Evolutionary conservation across 169 alveolate genomes (phyloP).

Genomic region (Theileria luwenshuni): DNA sequence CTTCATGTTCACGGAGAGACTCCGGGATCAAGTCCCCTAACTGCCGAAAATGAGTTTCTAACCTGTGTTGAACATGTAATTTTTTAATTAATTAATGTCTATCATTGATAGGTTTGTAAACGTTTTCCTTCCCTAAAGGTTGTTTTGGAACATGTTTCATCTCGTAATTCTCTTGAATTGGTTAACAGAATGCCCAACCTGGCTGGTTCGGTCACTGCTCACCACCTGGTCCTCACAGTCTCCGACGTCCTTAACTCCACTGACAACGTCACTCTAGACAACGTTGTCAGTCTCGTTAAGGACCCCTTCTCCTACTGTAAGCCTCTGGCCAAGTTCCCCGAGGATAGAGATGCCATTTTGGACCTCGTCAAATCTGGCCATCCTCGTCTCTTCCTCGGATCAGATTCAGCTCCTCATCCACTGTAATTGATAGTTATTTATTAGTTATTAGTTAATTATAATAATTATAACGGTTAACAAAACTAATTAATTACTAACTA

Average conservation of each 20-base stretch:
- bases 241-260: conserved; percentile 38
- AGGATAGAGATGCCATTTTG: conserved; percentile 68
- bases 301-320: conserved; percentile 76
- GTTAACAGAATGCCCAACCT: conserved; percentile 65
- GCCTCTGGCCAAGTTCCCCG: conserved; percentile 72
- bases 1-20: conserved; percentile 78
- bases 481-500: no score
- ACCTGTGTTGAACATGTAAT: conserved; percentile 63
- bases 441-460: no score
- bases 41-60: conserved; percentile 70
- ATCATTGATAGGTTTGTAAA: conserved; percentile 51
- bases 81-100: not conserved
- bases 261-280: conserved; percentile 31
- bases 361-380: conserved; percentile 34
- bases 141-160: conserved; percentile 76
- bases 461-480: no score
- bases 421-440: not conserved
- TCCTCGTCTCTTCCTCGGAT: conserved; percentile 73
- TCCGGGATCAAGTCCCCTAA: conserved; percentile 69
- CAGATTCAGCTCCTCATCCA: conserved; percentile 83
- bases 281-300: conserved; percentile 49
- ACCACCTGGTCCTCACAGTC: conserved; percentile 41
- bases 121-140: conserved; percentile 73
- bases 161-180: conserved; percentile 49
- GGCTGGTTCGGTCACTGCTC: conserved; percentile 65